Evolutionary conservation across 441 rosid genomes (phyloP), one percentile per base, ranked within the genome.

Genomic region (Populus hybrid): DNA sequence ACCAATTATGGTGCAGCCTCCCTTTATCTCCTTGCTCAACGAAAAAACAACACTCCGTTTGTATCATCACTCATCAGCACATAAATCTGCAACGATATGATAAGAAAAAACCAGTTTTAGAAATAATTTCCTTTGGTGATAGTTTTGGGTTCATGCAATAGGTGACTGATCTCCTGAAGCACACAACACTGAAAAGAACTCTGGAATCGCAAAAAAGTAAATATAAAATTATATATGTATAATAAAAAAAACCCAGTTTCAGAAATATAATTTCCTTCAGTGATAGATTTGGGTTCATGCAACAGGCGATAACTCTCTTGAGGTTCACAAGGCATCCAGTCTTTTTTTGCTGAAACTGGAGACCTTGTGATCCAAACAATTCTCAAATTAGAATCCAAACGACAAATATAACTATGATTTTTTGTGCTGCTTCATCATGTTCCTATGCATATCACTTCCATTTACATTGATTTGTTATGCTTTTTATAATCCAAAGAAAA

Each of bases 1-100:
- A 35, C 75, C 72, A 74, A 45, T 33, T 31, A 24, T 20, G 36
- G 2, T 67, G 73, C 50, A 45, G 65, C 74, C 61, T 68, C 79
- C 78, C 20, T 65, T 28, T 64, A 68, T 73, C 69, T 75, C 59
- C 80, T 71, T 38, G 59, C 42, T 23, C 16, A n/a, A 9, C 9
- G 64, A 73, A 71, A 7, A 50, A 53, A 35, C 45, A 40, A 59
- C 21, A 28, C 81, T 42, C 61, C 77, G 28, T 38, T 68, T 53
- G 50, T 45, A 14, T 45, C 56, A 45, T 45, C 24, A 42, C 24
- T 61, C 31, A 42, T 68, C 11, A 53, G 61, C 61, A 53, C 16
- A 14, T 50, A 36, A 45, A 70, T 76, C 86, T 81, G 84, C 12
- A 72, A 56, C 14, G 29, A 67, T 11, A 69, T 14, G 69, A 45